Conservation (phyloP, 768 basidiomycete genomes). For the Leccinum imitatum region DNA sequence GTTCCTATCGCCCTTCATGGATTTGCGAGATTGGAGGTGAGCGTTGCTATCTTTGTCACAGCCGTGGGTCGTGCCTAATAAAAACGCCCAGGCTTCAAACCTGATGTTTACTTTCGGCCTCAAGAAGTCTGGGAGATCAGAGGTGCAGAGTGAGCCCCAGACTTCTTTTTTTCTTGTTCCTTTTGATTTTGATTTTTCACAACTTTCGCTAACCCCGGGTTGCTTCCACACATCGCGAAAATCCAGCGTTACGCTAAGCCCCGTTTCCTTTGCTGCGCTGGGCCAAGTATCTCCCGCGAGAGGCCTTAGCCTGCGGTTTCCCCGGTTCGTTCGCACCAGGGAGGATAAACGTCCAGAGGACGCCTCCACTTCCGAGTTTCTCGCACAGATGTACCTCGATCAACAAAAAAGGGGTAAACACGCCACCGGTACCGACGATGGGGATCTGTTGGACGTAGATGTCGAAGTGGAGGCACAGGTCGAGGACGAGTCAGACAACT, state of each 20-base stretch:
- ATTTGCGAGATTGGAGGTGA: conserved; percentile 65
- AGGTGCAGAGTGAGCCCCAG: conserved; percentile 57
- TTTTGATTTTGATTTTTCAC: not conserved
- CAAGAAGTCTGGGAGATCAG: conserved; percentile 88
- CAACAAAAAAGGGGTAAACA: conserved; percentile 49
- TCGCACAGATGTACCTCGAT: conserved; percentile 65
- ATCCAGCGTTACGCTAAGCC: conserved; percentile 75
- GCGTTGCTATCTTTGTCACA: conserved; percentile 14
- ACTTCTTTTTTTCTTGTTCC: not conserved
- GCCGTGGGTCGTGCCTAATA: not conserved
- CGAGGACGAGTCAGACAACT: conserved; percentile 32
- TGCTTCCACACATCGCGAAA: not conserved
- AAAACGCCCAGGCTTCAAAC: conserved; percentile 48
- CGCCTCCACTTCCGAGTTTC: conserved; percentile 69
- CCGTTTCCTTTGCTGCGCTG: conserved; percentile 77
- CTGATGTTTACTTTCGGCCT: conserved; percentile 70
- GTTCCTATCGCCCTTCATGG: conserved; percentile 53
- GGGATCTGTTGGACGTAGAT: conserved; percentile 60
- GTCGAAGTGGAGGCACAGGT: conserved; percentile 28
- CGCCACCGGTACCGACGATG: conserved; percentile 49
- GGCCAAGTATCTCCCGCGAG: conserved; percentile 54
- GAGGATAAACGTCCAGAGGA: conserved; percentile 74
- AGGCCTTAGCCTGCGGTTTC: conserved; percentile 85
- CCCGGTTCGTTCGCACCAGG: conserved; percentile 72
- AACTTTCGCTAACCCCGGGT: not conserved